Percentiles rank a stretch among this genome's conserved stretches.
Evolutionary conservation across 2,329 filamentous ascomycete genomes (phyloP).

Genomic region (Pseudopithomyces maydicus): DNA sequence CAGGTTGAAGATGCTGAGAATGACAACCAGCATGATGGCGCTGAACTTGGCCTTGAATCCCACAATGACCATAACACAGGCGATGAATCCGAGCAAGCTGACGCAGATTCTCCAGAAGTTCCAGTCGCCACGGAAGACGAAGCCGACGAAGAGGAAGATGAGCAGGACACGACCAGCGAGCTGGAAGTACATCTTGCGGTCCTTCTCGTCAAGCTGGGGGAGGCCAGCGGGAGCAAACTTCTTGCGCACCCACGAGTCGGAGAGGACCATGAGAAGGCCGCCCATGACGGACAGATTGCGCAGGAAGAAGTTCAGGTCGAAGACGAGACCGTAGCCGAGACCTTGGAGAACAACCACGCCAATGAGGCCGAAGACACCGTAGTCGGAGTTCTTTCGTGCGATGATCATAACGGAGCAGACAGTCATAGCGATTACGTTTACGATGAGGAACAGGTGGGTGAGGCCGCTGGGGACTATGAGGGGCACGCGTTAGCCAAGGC

Average conservation of each 20-base stretch:
- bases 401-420: constrained; percentile 86
- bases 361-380: constrained; percentile 88
- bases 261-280: constrained; percentile 95
- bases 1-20: constrained; percentile 95
- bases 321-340: constrained; percentile 95
- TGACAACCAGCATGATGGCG: constrained; percentile 90
- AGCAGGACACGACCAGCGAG: constrained; percentile 91
- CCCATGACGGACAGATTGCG: constrained; percentile 98
- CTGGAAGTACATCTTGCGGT: constrained; percentile 99
- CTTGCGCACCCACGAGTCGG: constrained; percentile 97
- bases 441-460: constrained; percentile 89
- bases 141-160: constrained; percentile 97
- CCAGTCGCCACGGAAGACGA: constrained; percentile 95
- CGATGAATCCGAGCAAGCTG: constrained; percentile 81
- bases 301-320: constrained; percentile 99
- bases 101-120: constrained; percentile 85
- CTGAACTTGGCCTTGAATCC: constrained; percentile 99
- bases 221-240: constrained; percentile 94
- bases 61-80: constrained; percentile 97
- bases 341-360: constrained; percentile 91
- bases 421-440: constrained; percentile 89
- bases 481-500: constrained; percentile 8
- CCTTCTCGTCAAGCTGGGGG: constrained; percentile 95
- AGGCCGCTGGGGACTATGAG: constrained; percentile 78
- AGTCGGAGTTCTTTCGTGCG: constrained; percentile 88